phyloP scores from a whole-genome alignment of 345 rosid genomes.

The Euphorbia pulcherrima region DNA sequence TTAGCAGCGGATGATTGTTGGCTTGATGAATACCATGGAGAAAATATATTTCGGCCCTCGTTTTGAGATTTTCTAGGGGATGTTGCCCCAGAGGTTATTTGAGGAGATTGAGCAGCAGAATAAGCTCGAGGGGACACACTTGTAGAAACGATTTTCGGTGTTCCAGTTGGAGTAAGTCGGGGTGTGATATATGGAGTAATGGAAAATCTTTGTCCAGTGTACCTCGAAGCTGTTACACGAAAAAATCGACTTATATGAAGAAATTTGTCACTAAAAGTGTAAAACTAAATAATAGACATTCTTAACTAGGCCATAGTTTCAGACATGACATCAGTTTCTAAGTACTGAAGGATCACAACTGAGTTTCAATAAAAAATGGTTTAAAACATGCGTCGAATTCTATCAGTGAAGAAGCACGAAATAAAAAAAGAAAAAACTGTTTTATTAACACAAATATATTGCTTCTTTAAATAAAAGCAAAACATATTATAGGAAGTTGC shows the following conservation, averaged over 20 bases:
- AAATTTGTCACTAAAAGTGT: too few species aligned
- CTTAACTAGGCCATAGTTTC: not conserved
- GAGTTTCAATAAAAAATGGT: not conserved
- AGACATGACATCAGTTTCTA: not conserved
- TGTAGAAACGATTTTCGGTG: conserved; percentile 65
- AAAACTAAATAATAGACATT: not conserved
- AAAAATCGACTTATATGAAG: conserved; percentile 12
- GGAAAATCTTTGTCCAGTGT: conserved; percentile 52
- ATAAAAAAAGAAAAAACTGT: not conserved
- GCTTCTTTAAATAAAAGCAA: not conserved
- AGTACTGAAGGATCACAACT: not conserved
- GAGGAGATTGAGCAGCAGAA: conserved; percentile 68
- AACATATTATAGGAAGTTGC: not conserved
- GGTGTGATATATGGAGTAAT: conserved; percentile 82
- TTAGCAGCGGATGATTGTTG: conserved; percentile 85
- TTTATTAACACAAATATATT: not conserved
- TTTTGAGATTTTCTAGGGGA: conserved; percentile 63
- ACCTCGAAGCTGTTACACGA: conserved; percentile 42
- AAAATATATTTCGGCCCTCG: conserved; percentile 42
- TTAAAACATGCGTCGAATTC: not conserved
- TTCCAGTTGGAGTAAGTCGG: conserved; percentile 69
- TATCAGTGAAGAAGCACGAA: not conserved
- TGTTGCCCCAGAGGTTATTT: conserved; percentile 52
- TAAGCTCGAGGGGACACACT: conserved; percentile 66
- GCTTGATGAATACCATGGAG: conserved; percentile 86